Evolutionary conservation across 208 protist species (phyloP).

Genomic region (Trypanosoma grayi): DNA sequence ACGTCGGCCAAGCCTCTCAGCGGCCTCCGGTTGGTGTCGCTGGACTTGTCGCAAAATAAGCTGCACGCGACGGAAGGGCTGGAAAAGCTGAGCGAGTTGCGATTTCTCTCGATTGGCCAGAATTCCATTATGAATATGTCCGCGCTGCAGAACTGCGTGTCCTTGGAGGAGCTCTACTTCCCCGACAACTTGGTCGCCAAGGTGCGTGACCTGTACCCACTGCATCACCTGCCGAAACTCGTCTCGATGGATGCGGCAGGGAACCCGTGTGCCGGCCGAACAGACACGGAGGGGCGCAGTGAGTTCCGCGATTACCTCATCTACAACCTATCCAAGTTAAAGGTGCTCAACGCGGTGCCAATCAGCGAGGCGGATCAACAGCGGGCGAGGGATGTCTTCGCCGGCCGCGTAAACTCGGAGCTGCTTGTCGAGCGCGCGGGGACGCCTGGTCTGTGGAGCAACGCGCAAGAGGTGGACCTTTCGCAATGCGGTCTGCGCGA

Average conservation of each 20-base stretch:
- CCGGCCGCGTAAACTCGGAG: constrained; percentile 76
- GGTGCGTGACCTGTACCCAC: constrained; percentile 68
- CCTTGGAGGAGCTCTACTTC: constrained; percentile 84
- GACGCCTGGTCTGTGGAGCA: constrained; percentile 36
- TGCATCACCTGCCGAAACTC: constrained; percentile 76
- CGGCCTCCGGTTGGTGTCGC: constrained; percentile 33
- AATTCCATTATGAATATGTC: constrained; percentile 71
- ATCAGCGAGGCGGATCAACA: constrained; percentile 56
- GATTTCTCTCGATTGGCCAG: constrained; percentile 81
- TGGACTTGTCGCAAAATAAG: constrained; percentile 78
- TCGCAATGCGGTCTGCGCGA: constrained; percentile 77
- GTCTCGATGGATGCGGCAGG: constrained; percentile 89
- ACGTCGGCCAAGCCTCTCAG: constrained; percentile 38
- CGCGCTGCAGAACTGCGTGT: constrained; percentile 33
- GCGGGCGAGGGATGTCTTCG: constrained; percentile 61
- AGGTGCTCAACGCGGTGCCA: constrained; percentile 83
- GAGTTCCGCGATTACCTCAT: constrained; percentile 85
- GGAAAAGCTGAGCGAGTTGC: constrained; percentile 31
- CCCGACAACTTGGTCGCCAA: constrained; percentile 75
- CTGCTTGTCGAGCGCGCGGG: constrained; percentile 62
- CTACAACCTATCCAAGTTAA: constrained; percentile 91
- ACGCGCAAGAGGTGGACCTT: constrained; percentile 62
- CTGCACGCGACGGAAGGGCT: constrained; percentile 49
- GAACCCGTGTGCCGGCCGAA: constrained; percentile 58
- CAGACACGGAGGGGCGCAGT: constrained; percentile 3